Evolutionary conservation across 805 yeast genomes (phyloP), one percentile per base, ranked within the genome.

Genomic region (Saturnispora halmiae): DNA sequence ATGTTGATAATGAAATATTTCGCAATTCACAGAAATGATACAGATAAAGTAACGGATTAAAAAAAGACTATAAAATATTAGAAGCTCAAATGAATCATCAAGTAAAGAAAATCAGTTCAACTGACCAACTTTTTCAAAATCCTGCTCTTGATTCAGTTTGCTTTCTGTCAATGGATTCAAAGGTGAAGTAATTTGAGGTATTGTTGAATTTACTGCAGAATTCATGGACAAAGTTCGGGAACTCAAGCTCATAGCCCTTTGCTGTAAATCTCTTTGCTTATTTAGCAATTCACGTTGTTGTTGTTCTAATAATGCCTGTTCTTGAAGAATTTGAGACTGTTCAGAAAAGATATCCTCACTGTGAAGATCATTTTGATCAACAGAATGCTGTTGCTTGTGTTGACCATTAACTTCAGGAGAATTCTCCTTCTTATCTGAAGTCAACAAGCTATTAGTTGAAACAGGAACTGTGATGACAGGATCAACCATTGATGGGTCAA

Each of bases 41-140:
- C 9, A 22, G 26, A 22, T 22, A 7, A 22, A 10, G 10, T 22
- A 7, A 22, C 6, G 10, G 26, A 22, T 6, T 22, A 22, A 7
- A 22, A 22, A 22, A 22, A 7, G 10, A 22, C 10, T 7, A 7
- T 22, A 22, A 22, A n/a, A n/a, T n/a, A n/a, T n/a, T n/a, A n/a
- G n/a, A n/a, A n/a, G n/a, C n/a, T n/a, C n/a, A n/a, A n/a, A n/a
- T n/a, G n/a, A n/a, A n/a, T n/a, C n/a, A n/a, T n/a, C n/a, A n/a
- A n/a, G n/a, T n/a, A n/a, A n/a, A n/a, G n/a, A n/a, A n/a, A n/a
- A n/a, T n/a, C n/a, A n/a, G 20, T 49, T 44, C 7, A 52, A 18
- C 25, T 53, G 55, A 20, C 49, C 59, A 25, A 50, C 53, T 38
- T 55, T 48, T 21, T 51, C 51, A 31, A 39, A 15, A 31, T 33